Base-by-base conservation (phyloP, 768 basidiomycete genomes). In the Lyophyllum semitale region DNA sequence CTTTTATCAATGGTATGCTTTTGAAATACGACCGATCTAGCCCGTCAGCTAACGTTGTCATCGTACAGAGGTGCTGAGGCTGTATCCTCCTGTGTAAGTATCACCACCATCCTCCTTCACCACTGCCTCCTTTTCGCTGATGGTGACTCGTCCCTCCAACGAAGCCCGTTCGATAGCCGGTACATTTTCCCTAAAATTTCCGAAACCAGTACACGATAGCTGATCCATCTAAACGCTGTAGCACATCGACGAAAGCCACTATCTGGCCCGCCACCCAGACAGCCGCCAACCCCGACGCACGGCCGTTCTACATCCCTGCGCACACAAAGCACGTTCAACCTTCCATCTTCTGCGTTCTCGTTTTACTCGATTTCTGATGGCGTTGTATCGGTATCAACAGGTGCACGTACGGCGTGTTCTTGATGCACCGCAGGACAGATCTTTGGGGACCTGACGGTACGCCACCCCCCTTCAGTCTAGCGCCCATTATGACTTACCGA, bases 391-490 rank as follows among this genome's bases (percentile, higher is more conserved):
- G n/a, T n/a, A n/a, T n/a, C n/a, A n/a, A n/a, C 33, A 80, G 82
- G 38, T 59, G 70, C 23, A 54, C 66, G 0, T 87, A 84, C 60
- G 76, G 79, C 8, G 75, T 84, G 4, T 72, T 77, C 54, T 67
- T 81, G 30, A 85, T 87, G 84, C 87, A 89, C 35, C 75, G 85
- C 6, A 73, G 84, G 32, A 75, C 68, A 47, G 83, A 86, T 58
- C 74, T 85, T 2, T 88, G 87, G 87, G 87, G 87, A 0, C 84
- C 84, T 1, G 85, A 87, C 62, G 85, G 84, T 84, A 35, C 35
- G 17, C 15, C 46, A 8, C 49, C n/a, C n/a, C n/a, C n/a, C n/a
- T n/a, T n/a, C 35, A 27, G 23, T 38, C 7, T 3, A 15, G 22
- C 1, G 18, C 32, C 2, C 37, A 41, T 13, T 18, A 40, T 41